Evolutionary conservation across 108 stramenopile genomes (phyloP).

Genomic region (Cyclotella kingstonii): DNA sequence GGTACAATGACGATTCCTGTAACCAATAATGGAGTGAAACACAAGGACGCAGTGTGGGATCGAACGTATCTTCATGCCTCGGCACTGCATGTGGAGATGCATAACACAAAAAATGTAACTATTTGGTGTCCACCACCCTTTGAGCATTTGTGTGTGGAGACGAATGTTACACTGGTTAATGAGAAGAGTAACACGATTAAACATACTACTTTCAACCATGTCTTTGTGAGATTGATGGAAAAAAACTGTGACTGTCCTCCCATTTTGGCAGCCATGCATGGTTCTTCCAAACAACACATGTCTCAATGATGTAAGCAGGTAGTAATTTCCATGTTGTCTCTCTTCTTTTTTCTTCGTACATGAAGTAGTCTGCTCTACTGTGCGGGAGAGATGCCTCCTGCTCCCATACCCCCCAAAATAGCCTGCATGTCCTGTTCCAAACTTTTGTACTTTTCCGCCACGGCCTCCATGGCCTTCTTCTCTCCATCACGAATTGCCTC

Average conservation of each 20-base stretch:
- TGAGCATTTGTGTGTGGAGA: constrained; percentile 19
- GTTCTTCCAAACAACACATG: neutral
- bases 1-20: constrained; percentile 8
- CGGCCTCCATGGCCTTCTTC: constrained; percentile 49
- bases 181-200: neutral
- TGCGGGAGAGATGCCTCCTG: constrained; percentile 25
- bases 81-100: constrained; percentile 37
- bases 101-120: constrained; percentile 33
- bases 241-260: constrained; percentile 59
- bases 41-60: constrained; percentile 16
- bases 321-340: neutral
- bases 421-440: constrained; percentile 65
- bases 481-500: constrained; percentile 72
- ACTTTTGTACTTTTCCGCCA: constrained; percentile 63
- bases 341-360: too few relatives aligned
- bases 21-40: neutral
- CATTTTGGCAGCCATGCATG: constrained; percentile 28
- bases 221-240: constrained; percentile 48
- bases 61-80: constrained; percentile 50
- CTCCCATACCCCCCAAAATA: constrained; percentile 48
- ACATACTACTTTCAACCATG: constrained; percentile 16
- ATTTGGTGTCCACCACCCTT: constrained; percentile 53
- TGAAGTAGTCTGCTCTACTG: neutral
- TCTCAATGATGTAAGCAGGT: too few relatives aligned
- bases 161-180: neutral